A percentile compares a stretch with the other conserved stretches of the same genome.
Evolutionary conservation across 2,329 filamentous ascomycete species (phyloP).

Genomic region (Geosmithia putterillii): DNA sequence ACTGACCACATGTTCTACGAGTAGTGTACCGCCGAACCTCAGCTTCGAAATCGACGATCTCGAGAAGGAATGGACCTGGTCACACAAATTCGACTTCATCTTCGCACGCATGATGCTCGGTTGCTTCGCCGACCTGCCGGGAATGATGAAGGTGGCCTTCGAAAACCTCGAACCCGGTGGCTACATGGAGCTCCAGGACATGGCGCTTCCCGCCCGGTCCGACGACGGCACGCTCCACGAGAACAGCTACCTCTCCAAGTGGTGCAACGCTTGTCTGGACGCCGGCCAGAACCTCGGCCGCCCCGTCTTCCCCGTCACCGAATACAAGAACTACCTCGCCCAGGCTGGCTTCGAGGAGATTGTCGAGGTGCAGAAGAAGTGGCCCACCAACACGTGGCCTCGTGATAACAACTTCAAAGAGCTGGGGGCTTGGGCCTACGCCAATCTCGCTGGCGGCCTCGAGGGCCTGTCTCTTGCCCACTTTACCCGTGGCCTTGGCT

Average conservation of each 20-base stretch:
- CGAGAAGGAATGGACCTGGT: slow-evolving; percentile 11
- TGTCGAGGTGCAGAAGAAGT: slow-evolving; percentile 28
- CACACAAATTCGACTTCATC: slow-evolving; percentile 11
- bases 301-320: slow-evolving; percentile 9
- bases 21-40: slow-evolving; percentile 10
- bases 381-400: slow-evolving; percentile 37
- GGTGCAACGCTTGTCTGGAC: slow-evolving; percentile 14
- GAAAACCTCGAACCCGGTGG: slow-evolving; percentile 9
- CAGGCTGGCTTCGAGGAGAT: slow-evolving; percentile 40
- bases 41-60: slow-evolving; percentile 12
- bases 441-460: slow-evolving; percentile 10
- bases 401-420: slow-evolving; percentile 36
- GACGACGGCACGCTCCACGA: slow-evolving; percentile 8
- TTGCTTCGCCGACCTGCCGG: slow-evolving; percentile 7
- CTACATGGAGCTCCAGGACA: slow-evolving; percentile 11
- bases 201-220: slow-evolving; percentile 3
- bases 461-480: slow-evolving; percentile 15
- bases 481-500: slow-evolving; percentile 13
- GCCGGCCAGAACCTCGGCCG: slow-evolving; percentile 14
- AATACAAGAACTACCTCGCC: slow-evolving; percentile 19
- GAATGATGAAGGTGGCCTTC: slow-evolving; percentile 10
- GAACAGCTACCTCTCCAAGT: slow-evolving; percentile 9
- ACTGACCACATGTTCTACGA: background rate
- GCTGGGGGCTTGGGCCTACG: slow-evolving; percentile 21
- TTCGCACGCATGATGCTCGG: slow-evolving; percentile 9